A percentile compares a stretch with the other conserved stretches of the same genome.
phyloP scores from a whole-genome alignment of 1,284 basidiomycete species.

The Ceratobasidium sp. region DNA sequence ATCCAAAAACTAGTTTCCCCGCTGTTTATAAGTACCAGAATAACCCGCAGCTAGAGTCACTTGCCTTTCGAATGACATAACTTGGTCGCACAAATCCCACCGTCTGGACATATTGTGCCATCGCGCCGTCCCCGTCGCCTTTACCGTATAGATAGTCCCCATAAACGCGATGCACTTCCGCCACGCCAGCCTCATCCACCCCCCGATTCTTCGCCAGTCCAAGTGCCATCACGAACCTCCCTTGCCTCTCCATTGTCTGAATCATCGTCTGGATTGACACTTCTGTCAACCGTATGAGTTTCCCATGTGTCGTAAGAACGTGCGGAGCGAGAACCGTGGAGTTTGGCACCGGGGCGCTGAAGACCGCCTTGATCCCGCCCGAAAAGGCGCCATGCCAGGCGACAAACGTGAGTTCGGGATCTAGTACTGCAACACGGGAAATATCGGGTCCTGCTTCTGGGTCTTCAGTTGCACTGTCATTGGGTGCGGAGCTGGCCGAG shows the following conservation, averaged over 20 bases:
- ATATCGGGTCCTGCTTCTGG: slow-evolving; percentile 70
- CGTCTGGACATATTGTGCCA: slow-evolving; percentile 92
- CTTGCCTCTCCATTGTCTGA: slow-evolving; percentile 42
- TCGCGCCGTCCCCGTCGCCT: slow-evolving; percentile 92
- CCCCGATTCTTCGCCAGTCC: slow-evolving; percentile 82
- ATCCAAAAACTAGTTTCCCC: slow-evolving; percentile 82
- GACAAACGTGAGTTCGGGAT: slow-evolving; percentile 92
- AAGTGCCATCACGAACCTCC: slow-evolving; percentile 55
- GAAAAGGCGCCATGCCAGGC: slow-evolving; percentile 84
- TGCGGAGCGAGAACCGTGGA: slow-evolving; percentile 36
- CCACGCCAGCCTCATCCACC: slow-evolving; percentile 77
- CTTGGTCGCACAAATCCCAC: slow-evolving; percentile 92
- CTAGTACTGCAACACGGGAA: slow-evolving; percentile 90
- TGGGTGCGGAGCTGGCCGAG: neutral
- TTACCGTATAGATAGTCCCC: slow-evolving; percentile 94
- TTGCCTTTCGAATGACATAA: slow-evolving; percentile 95
- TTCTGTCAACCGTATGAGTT: slow-evolving; percentile 30
- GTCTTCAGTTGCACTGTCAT: slow-evolving; percentile 47
- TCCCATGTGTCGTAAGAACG: slow-evolving; percentile 37
- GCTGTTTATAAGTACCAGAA: neutral
- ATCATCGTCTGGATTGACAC: slow-evolving; percentile 45
- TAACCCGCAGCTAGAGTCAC: slow-evolving; percentile 30
- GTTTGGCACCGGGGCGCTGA: slow-evolving; percentile 60
- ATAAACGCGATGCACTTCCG: slow-evolving; percentile 89
- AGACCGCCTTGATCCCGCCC: slow-evolving; percentile 82